These are phyloP conservation scores for Postia placenta DNA, from an alignment of 768 basidiomycete genomes.

Conservation along the genomic window DNA sequence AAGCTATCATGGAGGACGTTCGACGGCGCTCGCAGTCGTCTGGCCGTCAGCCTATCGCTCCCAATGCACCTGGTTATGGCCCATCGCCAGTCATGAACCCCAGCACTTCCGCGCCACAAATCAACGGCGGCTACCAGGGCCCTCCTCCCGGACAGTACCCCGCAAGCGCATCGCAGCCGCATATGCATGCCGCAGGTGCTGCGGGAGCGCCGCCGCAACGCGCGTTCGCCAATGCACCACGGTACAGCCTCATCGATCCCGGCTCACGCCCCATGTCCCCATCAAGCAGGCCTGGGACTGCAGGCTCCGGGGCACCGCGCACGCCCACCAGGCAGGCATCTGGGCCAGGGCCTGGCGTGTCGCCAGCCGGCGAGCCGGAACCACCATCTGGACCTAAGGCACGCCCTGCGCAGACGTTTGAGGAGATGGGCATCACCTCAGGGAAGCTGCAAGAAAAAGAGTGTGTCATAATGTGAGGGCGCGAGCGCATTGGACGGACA, in stretches of 20 bases:
- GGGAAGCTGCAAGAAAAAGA: constrained; percentile 76
- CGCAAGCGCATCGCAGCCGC: not conserved
- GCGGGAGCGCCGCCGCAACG: not conserved
- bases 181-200: not conserved
- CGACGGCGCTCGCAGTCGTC: not conserved
- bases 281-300: not conserved
- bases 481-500: not conserved
- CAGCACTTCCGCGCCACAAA: not conserved
- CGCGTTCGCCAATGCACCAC: constrained; percentile 23
- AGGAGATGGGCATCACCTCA: constrained; percentile 88
- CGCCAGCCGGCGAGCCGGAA: not conserved
- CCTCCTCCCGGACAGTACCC: not conserved
- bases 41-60: not conserved
- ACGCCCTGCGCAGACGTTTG: constrained; percentile 70
- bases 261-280: constrained; percentile 18
- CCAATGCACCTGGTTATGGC: not conserved
- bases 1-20: constrained; percentile 1
- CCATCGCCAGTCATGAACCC: not conserved
- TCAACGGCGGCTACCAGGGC: not conserved
- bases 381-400: not conserved
- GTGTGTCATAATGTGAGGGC: constrained; percentile 77
- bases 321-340: not conserved
- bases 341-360: not conserved
- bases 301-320: not conserved
- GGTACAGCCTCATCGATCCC: constrained; percentile 44